Conservation (phyloP, 768 basidiomycete species). For the Amanita rubescens region DNA sequence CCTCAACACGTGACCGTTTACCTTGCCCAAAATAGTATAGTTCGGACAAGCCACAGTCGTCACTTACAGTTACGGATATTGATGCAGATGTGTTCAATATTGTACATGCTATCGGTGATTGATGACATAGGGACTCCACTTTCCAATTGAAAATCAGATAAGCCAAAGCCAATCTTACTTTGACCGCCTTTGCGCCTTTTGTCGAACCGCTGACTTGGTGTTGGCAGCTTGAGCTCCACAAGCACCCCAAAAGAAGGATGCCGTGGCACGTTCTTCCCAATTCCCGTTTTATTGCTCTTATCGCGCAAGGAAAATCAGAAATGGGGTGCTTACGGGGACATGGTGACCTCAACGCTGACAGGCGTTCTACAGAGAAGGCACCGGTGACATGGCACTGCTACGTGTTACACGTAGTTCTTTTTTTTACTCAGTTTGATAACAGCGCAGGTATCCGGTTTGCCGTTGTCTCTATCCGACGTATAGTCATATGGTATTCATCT, state of each 20-base stretch:
- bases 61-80: no score
- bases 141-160: no score
- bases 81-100: no score
- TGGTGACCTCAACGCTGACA: background rate
- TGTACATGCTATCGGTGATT: no score
- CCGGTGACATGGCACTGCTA: background rate
- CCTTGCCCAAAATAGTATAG: background rate
- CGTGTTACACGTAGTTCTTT: background rate
- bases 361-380: background rate
- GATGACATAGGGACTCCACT: no score
- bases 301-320: background rate
- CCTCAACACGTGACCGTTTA: background rate
- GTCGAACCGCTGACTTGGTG: background rate
- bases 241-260: background rate
- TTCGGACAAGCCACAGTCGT: background rate
- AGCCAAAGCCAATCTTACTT: background rate
- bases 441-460: background rate
- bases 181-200: background rate
- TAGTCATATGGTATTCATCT: background rate
- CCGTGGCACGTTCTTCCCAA: background rate
- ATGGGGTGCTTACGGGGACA: background rate
- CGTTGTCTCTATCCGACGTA: background rate
- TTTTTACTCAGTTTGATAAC: background rate
- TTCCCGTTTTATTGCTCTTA: background rate
- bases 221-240: background rate